These are phyloP conservation scores for Trichosporon faecale DNA, from an alignment of 1,284 basidiomycete species.

Conservation along the genomic window DNA sequence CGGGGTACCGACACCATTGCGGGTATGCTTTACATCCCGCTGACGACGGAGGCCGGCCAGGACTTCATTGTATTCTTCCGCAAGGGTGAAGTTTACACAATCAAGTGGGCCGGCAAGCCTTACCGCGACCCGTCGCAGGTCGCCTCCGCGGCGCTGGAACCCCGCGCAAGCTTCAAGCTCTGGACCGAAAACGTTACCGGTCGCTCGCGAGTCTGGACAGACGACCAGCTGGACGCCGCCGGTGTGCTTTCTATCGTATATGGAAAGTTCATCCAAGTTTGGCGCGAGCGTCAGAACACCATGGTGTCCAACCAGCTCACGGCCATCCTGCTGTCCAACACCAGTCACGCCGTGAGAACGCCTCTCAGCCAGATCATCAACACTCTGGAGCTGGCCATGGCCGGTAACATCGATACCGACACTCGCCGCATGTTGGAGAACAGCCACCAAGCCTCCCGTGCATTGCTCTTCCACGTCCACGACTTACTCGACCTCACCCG, in stretches of 20 bases:
- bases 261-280: conserved; percentile 71
- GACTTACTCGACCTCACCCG: conserved; percentile 80
- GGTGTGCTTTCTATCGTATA: conserved; percentile 74
- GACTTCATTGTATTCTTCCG: conserved; percentile 78
- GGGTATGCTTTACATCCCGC: conserved; percentile 73
- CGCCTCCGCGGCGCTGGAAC: conserved; percentile 58
- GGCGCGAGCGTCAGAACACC: conserved; percentile 79
- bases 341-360: conserved; percentile 71
- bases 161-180: conserved; percentile 72
- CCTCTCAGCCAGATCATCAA: conserved; percentile 55
- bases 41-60: conserved; percentile 63
- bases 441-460: conserved; percentile 78
- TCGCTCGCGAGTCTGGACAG: conserved; percentile 71
- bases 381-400: conserved; percentile 79
- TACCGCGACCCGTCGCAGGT: conserved; percentile 56
- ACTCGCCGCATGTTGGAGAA: conserved; percentile 74
- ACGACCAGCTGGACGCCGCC: conserved; percentile 83
- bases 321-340: conserved; percentile 77
- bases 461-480: conserved; percentile 77
- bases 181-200: conserved; percentile 79
- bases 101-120: conserved; percentile 77
- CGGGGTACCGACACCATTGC: conserved; percentile 70
- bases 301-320: conserved; percentile 67
- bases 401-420: conserved; percentile 71
- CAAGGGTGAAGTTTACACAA: conserved; percentile 68